A percentile compares a stretch with the other conserved stretches of the same genome.
Conservation (phyloP, 208 protist species). For the Trypanosoma avium region DNA sequence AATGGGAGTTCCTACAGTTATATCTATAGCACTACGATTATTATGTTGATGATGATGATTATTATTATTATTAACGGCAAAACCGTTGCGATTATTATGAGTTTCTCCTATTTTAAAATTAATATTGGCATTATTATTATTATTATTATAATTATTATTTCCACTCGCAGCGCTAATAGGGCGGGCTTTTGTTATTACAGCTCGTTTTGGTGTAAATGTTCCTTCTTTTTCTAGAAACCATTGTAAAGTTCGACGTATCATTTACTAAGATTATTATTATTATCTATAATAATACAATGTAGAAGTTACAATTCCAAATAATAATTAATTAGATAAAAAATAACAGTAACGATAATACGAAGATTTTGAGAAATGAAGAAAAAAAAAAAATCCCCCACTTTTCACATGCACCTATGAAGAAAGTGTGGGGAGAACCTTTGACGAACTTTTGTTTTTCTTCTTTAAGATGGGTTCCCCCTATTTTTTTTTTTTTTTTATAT, state of each 20-base stretch:
- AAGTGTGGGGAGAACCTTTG: neutral
- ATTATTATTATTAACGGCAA: too few relatives aligned
- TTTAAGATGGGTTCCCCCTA: neutral
- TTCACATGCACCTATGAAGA: too few relatives aligned
- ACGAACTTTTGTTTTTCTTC: neutral
- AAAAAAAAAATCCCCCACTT: too few relatives aligned
- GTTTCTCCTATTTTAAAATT: too few relatives aligned
- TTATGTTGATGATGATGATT: too few relatives aligned
- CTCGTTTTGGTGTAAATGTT: conserved; percentile 20
- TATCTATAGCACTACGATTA: too few relatives aligned
- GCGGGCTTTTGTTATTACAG: conserved; percentile 32
- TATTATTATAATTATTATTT: neutral
- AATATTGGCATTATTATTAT: neutral
- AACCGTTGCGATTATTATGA: too few relatives aligned
- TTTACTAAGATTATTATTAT: too few relatives aligned
- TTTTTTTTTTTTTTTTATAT: neutral
- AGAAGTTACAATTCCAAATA: too few relatives aligned
- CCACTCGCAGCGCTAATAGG: neutral
- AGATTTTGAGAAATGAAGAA: too few relatives aligned
- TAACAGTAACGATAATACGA: neutral
- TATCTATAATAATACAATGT: too few relatives aligned
- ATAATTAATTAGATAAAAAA: neutral
- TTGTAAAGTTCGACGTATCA: conserved; percentile 33
- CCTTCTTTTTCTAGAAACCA: conserved; percentile 31
- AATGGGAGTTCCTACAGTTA: too few relatives aligned